Evolutionary conservation across 2,329 filamentous ascomycete species (phyloP).

Genomic region (Zalaria obscura): DNA sequence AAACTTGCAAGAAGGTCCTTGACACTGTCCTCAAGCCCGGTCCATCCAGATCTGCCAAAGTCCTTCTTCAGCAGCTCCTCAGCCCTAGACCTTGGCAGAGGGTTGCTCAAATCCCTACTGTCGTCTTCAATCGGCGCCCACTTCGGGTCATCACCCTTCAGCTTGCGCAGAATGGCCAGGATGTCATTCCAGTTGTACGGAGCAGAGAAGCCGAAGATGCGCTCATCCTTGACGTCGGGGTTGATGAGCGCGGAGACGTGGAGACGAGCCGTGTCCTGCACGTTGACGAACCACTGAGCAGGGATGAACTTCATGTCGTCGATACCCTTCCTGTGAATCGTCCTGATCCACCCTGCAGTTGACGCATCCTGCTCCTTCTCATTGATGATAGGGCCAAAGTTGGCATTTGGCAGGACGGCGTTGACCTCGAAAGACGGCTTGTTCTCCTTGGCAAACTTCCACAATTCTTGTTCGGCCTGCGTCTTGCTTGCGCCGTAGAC

Average conservation of each 20-base stretch:
- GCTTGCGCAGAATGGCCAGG: constrained; percentile 18
- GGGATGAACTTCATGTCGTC: background rate
- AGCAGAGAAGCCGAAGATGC: constrained; percentile 35
- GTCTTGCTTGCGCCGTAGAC: constrained; percentile 35
- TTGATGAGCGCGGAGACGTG: constrained; percentile 35
- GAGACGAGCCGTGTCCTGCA: constrained; percentile 32
- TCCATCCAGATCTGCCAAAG: constrained; percentile 14
- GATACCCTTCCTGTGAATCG: constrained; percentile 2
- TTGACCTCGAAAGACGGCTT: constrained; percentile 32
- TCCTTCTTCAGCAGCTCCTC: constrained; percentile 15
- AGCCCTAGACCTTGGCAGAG: constrained; percentile 7
- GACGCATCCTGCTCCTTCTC: constrained; percentile 3
- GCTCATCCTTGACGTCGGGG: constrained; percentile 28
- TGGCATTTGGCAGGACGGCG: constrained; percentile 14
- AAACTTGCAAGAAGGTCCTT: background rate
- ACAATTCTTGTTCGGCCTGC: constrained; percentile 30
- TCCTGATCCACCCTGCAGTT: constrained; percentile 5
- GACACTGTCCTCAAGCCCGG: constrained; percentile 13
- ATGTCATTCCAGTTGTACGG: constrained; percentile 30
- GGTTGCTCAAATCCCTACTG: constrained; percentile 5
- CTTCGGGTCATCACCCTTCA: constrained; percentile 23
- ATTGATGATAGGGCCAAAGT: constrained; percentile 7
- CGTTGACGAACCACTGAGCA: constrained; percentile 24
- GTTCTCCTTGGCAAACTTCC: constrained; percentile 30
- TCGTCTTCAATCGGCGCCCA: constrained; percentile 14